These are phyloP conservation scores for Neurospora sp. DNA, from an alignment of 495 filamentous ascomycete species.

Conservation along the genomic window DNA sequence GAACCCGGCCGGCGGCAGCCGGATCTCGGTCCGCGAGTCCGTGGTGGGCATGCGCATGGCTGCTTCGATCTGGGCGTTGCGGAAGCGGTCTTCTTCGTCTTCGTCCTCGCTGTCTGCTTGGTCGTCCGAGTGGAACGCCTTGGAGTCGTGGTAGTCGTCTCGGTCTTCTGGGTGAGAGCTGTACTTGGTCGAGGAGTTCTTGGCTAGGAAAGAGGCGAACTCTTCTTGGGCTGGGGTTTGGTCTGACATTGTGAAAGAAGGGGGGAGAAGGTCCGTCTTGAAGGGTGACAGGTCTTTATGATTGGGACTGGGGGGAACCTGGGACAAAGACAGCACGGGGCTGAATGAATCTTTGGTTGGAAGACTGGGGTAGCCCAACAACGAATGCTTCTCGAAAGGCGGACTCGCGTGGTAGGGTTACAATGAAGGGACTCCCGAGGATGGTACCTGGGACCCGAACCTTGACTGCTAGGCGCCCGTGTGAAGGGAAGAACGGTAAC, in stretches of 20 bases:
- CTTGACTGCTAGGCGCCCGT: not conserved
- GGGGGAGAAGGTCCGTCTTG: slow-evolving; percentile 3
- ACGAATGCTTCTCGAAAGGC: not conserved
- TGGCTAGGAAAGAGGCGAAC: slow-evolving; percentile 62
- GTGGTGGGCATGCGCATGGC: slow-evolving; percentile 47
- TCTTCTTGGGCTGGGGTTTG: slow-evolving; percentile 68
- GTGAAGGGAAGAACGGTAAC: not conserved
- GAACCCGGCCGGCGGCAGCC: slow-evolving; percentile 50
- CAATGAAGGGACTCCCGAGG: not conserved
- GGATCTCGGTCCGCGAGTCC: slow-evolving; percentile 42
- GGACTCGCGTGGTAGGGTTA: not conserved
- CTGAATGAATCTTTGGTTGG: not conserved
- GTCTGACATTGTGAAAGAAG: slow-evolving; percentile 41
- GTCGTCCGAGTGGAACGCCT: slow-evolving; percentile 37
- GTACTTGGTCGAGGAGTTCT: slow-evolving; percentile 25
- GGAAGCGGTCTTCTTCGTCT: slow-evolving; percentile 47
- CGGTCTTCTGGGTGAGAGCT: slow-evolving; percentile 45
- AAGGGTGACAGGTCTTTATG: not conserved
- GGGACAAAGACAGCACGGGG: not conserved
- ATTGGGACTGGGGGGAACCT: not conserved
- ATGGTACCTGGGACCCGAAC: not conserved
- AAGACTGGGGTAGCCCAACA: not conserved
- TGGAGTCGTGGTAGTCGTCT: slow-evolving; percentile 39
- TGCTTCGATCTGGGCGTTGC: slow-evolving; percentile 48
- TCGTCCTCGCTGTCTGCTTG: slow-evolving; percentile 38